Conservation (phyloP, 805 yeast genomes). For the Ogataea glucozyma region DNA sequence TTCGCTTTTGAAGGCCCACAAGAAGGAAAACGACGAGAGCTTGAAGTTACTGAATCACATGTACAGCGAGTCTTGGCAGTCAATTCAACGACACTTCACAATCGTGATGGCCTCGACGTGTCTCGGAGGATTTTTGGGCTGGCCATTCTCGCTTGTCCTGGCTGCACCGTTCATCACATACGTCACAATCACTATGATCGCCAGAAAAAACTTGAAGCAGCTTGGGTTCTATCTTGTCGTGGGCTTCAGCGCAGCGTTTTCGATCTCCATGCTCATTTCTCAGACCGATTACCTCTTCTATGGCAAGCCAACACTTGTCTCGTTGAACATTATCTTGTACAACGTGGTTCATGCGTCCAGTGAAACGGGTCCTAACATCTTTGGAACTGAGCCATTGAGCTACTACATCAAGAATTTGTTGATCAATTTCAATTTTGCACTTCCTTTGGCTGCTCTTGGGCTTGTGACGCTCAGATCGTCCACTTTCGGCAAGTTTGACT, state of each 20-base stretch:
- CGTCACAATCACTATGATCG: slow-evolving; percentile 19
- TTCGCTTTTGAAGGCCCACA: slow-evolving; percentile 13
- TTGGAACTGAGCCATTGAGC: slow-evolving; percentile 78
- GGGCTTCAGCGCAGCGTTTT: slow-evolving; percentile 19
- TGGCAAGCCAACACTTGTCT: slow-evolving; percentile 62
- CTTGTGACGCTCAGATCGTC: slow-evolving; percentile 30
- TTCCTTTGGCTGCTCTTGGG: slow-evolving; percentile 44
- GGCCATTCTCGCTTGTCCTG: slow-evolving; percentile 82
- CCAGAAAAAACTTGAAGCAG: slow-evolving; percentile 8
- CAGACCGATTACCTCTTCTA: slow-evolving; percentile 64
- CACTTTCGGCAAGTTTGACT: slow-evolving; percentile 15
- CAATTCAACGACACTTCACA: slow-evolving; percentile 28
- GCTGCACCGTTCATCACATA: slow-evolving; percentile 59
- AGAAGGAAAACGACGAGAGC: slow-evolving; percentile 20
- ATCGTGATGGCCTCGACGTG: slow-evolving; percentile 45
- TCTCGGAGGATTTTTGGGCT: slow-evolving; percentile 80
- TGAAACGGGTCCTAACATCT: slow-evolving; percentile 83
- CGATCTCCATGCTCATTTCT: slow-evolving; percentile 23
- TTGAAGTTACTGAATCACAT: slow-evolving; percentile 19
- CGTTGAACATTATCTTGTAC: slow-evolving; percentile 78
- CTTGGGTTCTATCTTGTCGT: slow-evolving; percentile 18
- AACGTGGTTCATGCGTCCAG: slow-evolving; percentile 72
- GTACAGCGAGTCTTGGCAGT: slow-evolving; percentile 17
- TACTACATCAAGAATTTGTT: slow-evolving; percentile 71
- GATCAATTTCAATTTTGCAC: slow-evolving; percentile 69